These are phyloP conservation scores for Globisporangium uncinulatum DNA, from an alignment of 352 stramenopile species.

Conservation along the genomic window DNA sequence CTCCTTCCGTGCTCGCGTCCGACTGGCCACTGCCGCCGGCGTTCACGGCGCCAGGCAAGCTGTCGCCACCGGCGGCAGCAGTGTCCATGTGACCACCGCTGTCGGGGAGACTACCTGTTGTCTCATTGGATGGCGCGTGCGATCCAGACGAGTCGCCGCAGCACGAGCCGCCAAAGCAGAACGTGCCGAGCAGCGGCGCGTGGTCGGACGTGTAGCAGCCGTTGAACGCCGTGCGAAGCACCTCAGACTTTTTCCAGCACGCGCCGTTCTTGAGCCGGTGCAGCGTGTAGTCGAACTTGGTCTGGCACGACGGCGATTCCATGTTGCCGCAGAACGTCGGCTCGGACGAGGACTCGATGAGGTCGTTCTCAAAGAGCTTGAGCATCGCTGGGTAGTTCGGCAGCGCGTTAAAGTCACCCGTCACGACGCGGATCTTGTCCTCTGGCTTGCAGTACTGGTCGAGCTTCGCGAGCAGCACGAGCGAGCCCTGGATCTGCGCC, in stretches of 20 bases:
- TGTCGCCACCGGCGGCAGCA: not conserved
- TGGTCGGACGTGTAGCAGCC: slow-evolving; percentile 78
- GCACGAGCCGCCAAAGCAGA: slow-evolving; percentile 55
- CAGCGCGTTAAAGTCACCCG: slow-evolving; percentile 69
- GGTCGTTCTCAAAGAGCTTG: slow-evolving; percentile 39
- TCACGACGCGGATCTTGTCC: slow-evolving; percentile 61
- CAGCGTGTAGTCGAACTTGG: slow-evolving; percentile 72
- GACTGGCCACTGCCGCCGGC: not conserved
- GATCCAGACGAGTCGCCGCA: slow-evolving; percentile 29
- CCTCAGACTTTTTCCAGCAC: slow-evolving; percentile 48
- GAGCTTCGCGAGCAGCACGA: slow-evolving; percentile 56
- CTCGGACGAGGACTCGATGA: slow-evolving; percentile 44
- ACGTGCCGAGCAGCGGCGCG: slow-evolving; percentile 46
- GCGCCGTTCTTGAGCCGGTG: slow-evolving; percentile 33
- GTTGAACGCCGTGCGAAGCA: slow-evolving; percentile 53
- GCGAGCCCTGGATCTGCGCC: slow-evolving; percentile 56
- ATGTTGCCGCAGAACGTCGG: slow-evolving; percentile 69
- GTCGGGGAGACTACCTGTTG: not conserved
- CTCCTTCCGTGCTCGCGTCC: slow-evolving; percentile 4
- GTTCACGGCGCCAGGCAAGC: slow-evolving; percentile 21
- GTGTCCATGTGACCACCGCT: not conserved
- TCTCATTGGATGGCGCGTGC: slow-evolving; percentile 3
- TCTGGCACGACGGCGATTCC: slow-evolving; percentile 42
- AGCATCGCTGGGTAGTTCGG: slow-evolving; percentile 61
- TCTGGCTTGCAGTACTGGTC: slow-evolving; percentile 37